Evolutionary conservation across 2,329 filamentous ascomycete species (phyloP), one percentile per base, ranked within the genome.

Genomic region (Hypoxylon sp.): DNA sequence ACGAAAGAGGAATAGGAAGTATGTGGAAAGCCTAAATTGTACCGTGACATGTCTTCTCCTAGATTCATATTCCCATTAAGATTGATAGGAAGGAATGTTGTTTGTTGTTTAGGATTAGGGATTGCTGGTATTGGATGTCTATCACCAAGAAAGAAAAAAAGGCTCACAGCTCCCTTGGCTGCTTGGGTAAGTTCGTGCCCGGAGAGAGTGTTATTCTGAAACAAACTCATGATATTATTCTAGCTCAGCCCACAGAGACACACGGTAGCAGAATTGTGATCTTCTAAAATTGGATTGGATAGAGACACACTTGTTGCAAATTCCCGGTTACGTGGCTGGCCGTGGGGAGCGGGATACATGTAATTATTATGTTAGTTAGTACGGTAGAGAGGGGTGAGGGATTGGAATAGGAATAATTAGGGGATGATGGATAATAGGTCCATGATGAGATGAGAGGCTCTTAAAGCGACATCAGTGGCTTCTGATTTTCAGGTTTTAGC

Each of bases 361-460:
- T n/a, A n/a, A n/a, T n/a, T n/a, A n/a, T n/a, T n/a, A n/a, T n/a
- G n/a, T n/a, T n/a, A n/a, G n/a, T n/a, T n/a, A n/a, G n/a, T n/a
- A n/a, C n/a, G n/a, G n/a, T n/a, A n/a, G 13, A 12, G 12, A 17
- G 20, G 36, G 20, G 19, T 36, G 45, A 19, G 21, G 30, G 11
- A 15, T 4, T 4, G 17, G 30, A 27, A 27, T 30, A 11, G 31
- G 19, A 23, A 21, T n/a, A n/a, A 27, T 32, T 26, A 20, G 11
- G 12, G 21, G 32, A 46, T 45, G 21, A 11, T 15, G 27, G 26
- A 26, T 17, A n/a, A n/a, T n/a, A n/a, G 27, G 32, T 13, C 26
- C 31, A 35, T 49, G 43, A 58, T 52, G 48, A 58, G 49, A 58
- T 58, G 55, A 55, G 43, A 55, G 51, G 19, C 51, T 58, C 51